A percentile compares a stretch with the other conserved stretches of the same genome.
Evolutionary conservation across 1,139 yeast genomes (phyloP).

Genomic region (Hyphopichia buzzinii): DNA sequence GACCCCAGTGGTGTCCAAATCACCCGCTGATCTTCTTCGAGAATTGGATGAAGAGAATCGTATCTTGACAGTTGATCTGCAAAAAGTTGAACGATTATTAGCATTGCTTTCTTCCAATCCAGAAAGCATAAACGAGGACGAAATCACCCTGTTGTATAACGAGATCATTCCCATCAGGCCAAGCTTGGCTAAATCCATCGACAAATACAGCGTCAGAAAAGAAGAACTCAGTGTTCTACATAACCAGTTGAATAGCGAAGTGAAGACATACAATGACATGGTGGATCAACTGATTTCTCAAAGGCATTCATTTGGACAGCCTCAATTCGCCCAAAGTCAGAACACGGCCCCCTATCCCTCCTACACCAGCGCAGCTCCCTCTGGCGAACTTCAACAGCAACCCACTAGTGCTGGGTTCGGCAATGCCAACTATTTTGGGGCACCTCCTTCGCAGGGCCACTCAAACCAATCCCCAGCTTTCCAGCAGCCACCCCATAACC

Average conservation of each 20-base stretch:
- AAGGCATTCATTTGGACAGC: conserved; percentile 11
- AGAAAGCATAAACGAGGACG: conserved; percentile 33
- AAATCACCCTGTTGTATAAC: conserved; percentile 59
- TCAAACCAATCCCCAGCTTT: conserved; percentile 3
- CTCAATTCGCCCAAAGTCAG: neutral
- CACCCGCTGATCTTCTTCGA: conserved; percentile 42
- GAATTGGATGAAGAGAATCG: conserved; percentile 31
- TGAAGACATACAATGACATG: conserved; percentile 65
- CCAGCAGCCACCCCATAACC: conserved; percentile 4
- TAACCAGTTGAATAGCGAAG: conserved; percentile 65
- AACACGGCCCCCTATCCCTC: conserved; percentile 11
- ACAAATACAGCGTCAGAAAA: conserved; percentile 69
- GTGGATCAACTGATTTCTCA: conserved; percentile 50
- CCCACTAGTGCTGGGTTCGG: conserved; percentile 41
- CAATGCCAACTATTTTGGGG: conserved; percentile 14
- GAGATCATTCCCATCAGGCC: conserved; percentile 72
- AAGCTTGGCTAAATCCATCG: conserved; percentile 67
- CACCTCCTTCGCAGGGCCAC: too few relatives aligned
- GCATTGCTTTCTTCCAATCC: conserved; percentile 52
- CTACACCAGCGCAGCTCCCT: conserved; percentile 5
- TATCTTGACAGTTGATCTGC: conserved; percentile 29
- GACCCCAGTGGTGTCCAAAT: conserved; percentile 68
- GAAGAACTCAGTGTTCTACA: conserved; percentile 74
- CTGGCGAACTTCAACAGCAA: conserved; percentile 22
- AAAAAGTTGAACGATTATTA: conserved; percentile 63